Evolutionary conservation across 768 basidiomycete genomes (phyloP).

Genomic region (Phanerodontia chrysosporium): DNA sequence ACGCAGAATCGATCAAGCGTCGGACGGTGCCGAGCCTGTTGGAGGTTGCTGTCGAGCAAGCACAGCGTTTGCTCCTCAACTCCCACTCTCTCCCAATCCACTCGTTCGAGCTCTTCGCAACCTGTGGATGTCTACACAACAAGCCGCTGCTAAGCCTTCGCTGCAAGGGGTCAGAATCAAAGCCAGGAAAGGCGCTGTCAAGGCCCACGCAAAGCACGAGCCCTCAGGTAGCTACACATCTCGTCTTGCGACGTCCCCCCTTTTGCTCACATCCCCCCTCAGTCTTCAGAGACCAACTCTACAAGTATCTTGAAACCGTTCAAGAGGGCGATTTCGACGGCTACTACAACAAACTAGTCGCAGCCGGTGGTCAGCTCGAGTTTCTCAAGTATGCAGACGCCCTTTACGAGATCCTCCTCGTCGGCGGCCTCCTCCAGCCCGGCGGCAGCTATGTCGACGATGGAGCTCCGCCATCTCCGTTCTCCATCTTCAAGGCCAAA

Average conservation of each 20-base stretch:
- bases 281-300: constrained; percentile 94
- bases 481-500: constrained; percentile 81
- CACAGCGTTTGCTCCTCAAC: background rate
- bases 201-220: constrained; percentile 92
- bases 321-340: constrained; percentile 77
- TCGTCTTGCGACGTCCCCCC: constrained; percentile 2
- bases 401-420: constrained; percentile 93
- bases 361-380: constrained; percentile 91
- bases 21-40: constrained; percentile 7
- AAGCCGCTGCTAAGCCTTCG: constrained; percentile 80
- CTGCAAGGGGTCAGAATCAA: constrained; percentile 90
- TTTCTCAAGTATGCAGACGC: constrained; percentile 95
- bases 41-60: background rate
- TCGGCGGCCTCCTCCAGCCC: constrained; percentile 94
- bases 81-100: constrained; percentile 16
- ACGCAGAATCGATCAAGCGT: constrained; percentile 3
- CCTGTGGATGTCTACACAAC: constrained; percentile 92
- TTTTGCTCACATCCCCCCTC: background rate
- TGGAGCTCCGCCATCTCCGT: constrained; percentile 78
- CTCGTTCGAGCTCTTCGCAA: constrained; percentile 31
- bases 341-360: constrained; percentile 78
- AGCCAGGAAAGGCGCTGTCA: constrained; percentile 89
- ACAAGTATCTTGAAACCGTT: constrained; percentile 85
- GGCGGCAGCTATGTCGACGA: constrained; percentile 91
- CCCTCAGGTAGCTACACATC: constrained; percentile 50